Conservation (phyloP, 345 rosid species). For the Ceriops zippeliana region DNA sequence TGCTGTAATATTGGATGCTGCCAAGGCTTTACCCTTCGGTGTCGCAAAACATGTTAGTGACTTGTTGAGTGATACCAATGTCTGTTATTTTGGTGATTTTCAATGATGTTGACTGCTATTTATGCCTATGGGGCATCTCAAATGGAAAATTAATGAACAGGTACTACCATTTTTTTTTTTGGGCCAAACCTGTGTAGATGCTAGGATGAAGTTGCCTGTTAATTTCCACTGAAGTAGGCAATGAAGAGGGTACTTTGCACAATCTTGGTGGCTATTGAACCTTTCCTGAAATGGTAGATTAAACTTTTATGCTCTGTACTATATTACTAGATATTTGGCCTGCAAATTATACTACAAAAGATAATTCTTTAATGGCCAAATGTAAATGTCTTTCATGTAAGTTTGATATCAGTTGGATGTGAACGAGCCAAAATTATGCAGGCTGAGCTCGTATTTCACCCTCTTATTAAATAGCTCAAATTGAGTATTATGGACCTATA, state of each 20-base stretch:
- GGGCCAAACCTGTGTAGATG: not conserved
- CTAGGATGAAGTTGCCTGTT: not conserved
- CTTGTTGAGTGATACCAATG: no score
- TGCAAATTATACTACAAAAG: no score
- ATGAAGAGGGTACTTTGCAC: not conserved
- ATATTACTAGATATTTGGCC: no score
- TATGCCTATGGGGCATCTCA: no score
- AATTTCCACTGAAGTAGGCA: not conserved
- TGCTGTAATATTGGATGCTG: not conserved
- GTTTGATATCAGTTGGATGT: not conserved
- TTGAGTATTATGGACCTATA: no score
- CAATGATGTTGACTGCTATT: no score
- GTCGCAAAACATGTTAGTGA: not conserved
- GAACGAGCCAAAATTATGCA: not conserved
- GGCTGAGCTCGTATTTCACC: not conserved
- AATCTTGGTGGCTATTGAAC: not conserved
- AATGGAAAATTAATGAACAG: no score
- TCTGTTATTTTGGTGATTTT: no score
- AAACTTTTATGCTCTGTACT: not conserved
- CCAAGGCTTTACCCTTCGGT: not conserved
- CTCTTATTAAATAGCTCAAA: no score
- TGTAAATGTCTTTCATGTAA: not conserved
- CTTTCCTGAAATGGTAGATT: not conserved
- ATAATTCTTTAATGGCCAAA: not conserved
- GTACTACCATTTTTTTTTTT: no score